Base-by-base conservation (phyloP, 345 rosid genomes). In the Geranium rotundifolium region DNA sequence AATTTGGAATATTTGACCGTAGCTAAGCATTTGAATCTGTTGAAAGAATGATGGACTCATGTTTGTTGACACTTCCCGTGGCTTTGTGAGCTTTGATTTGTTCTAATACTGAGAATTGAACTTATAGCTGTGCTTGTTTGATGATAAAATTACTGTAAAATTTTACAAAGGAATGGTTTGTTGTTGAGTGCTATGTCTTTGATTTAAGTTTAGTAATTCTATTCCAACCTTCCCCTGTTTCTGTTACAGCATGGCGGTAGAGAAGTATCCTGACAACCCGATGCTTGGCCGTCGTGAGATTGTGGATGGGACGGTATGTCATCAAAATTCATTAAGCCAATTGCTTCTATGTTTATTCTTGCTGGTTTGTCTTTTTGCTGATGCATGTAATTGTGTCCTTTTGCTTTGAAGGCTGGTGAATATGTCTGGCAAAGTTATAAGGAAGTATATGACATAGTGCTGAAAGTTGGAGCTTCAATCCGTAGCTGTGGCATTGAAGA, bases 241-340 rank as follows among this genome's bases (percentile, higher is more conserved):
- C 18, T 52, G 41, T 55, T 75, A 63, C 75, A 92, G 98, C 57
- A 71, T 82, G 72, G 73, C 95, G 13, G 99, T 79, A 67, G 88
- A 93, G 71, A 85, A 75, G 54, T 70, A 77, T 80, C 99, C 99
- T 17, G 54, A 85, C 46, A 88, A 82, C 65, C 81, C 4, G 3
- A 95, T 95, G 99, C 95, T 95, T 59, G 99, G 99, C 71, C 79
- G 49, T 67, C 84, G 99, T 15, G 81, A 86, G 80, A 81, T 90
- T 58, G 86, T 84, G 69, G 34, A 82, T 57, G 97, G 96, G 27
- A 82, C 80, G 85, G 99, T 93, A 71, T 52, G 7, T 30, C 23
- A 64, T 12, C 6, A 15, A 20, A 61, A 34, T 61, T 63, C 59
- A 54, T 55, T 5, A 19, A 19, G 17, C 41, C 41, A 34, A 34